A percentile compares a stretch with the other conserved stretches of the same genome.
phyloP scores from a whole-genome alignment of 352 stramenopile species.

The Phytopythium cucurbitacearum region DNA sequence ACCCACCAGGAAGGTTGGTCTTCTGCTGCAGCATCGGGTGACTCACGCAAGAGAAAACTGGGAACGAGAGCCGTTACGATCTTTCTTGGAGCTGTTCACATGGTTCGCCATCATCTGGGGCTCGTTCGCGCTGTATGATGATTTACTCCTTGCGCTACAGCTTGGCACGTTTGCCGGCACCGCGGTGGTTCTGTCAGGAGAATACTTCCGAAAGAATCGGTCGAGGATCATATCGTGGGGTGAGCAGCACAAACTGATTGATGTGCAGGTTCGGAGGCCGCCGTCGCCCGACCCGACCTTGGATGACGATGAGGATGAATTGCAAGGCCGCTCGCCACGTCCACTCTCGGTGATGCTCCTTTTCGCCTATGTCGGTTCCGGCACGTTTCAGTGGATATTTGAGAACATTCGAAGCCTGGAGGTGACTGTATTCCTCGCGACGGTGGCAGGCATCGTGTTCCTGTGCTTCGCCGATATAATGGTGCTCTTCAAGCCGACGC shows the following conservation, averaged over 20 bases:
- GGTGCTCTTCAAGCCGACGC: slow-evolving; percentile 50
- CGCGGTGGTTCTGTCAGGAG: slow-evolving; percentile 68
- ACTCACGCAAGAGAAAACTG: slow-evolving; percentile 79
- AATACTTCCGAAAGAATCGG: slow-evolving; percentile 69
- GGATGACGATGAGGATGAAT: slow-evolving; percentile 5
- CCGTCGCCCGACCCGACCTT: slow-evolving; percentile 16
- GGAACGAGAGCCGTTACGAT: slow-evolving; percentile 65
- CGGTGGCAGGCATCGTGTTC: slow-evolving; percentile 79
- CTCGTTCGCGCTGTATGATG: slow-evolving; percentile 79
- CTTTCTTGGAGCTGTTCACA: slow-evolving; percentile 80
- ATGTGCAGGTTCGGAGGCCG: slow-evolving; percentile 7
- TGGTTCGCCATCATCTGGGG: slow-evolving; percentile 78
- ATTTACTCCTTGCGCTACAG: slow-evolving; percentile 73
- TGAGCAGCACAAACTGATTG: slow-evolving; percentile 7
- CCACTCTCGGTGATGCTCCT: slow-evolving; percentile 62
- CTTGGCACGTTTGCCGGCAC: slow-evolving; percentile 83
- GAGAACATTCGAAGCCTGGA: slow-evolving; percentile 84
- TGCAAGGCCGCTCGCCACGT: slow-evolving; percentile 9
- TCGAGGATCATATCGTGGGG: slow-evolving; percentile 51
- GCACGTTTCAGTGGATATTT: slow-evolving; percentile 87
- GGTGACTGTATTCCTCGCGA: slow-evolving; percentile 71
- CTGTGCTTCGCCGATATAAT: slow-evolving; percentile 74
- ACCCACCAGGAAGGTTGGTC: slow-evolving; percentile 62
- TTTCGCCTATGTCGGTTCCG: slow-evolving; percentile 82
- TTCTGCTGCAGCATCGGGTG: slow-evolving; percentile 72